Conservation (phyloP, 345 rosid species). For the Eutrema yunnanense region DNA sequence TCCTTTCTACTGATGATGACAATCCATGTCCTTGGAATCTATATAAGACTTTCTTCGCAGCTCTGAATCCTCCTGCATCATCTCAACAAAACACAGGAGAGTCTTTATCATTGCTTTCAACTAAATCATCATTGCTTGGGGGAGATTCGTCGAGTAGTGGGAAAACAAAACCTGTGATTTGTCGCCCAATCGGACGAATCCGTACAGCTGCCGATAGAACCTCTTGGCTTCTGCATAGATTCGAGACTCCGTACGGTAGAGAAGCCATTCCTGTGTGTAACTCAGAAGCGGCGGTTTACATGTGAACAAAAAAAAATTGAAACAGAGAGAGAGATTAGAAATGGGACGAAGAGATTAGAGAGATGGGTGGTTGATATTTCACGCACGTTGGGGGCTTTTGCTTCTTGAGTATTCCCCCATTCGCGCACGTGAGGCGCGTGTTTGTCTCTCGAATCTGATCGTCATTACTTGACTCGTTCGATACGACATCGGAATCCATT, state of each 20-base stretch:
- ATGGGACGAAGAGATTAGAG: not conserved
- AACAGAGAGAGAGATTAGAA: not conserved
- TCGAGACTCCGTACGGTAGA: conserved; percentile 19
- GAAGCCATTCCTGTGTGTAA: conserved; percentile 21
- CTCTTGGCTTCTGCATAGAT: conserved; percentile 20
- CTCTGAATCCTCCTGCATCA: conserved; percentile 13
- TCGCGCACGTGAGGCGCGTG: not conserved
- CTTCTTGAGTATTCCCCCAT: not conserved
- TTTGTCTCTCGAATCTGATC: too few species aligned
- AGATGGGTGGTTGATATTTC: conserved; percentile 18
- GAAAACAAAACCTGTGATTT: not conserved
- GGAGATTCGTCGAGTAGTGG: not conserved
- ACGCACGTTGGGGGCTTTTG: not conserved
- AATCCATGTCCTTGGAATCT: conserved; percentile 9
- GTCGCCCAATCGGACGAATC: conserved; percentile 9
- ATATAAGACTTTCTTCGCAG: conserved; percentile 3
- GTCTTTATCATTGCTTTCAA: not conserved
- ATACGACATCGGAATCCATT: too few species aligned
- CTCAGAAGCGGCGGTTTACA: not conserved
- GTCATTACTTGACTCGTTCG: too few species aligned
- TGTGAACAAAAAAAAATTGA: not conserved
- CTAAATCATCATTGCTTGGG: not conserved
- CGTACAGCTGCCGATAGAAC: not conserved
- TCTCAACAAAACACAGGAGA: conserved; percentile 1
- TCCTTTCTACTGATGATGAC: not conserved